A percentile compares a stretch with the other conserved stretches of the same genome.
Evolutionary conservation across 371 early-diverging fungal genomes (phyloP).

Genomic region (Coemansia sp.): DNA sequence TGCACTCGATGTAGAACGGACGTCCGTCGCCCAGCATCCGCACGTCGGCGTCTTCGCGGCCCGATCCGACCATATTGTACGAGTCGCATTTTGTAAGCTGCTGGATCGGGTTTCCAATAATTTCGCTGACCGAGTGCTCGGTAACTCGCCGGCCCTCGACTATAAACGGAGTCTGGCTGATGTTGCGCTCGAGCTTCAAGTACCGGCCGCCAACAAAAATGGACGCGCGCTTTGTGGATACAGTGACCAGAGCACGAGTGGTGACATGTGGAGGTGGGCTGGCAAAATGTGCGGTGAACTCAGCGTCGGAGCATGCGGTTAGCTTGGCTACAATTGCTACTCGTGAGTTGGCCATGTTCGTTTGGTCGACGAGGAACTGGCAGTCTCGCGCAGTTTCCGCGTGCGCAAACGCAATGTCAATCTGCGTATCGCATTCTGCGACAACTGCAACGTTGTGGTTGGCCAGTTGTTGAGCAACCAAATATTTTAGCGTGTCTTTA

Average conservation of each 20-base stretch:
- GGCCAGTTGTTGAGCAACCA: slow-evolving; percentile 9
- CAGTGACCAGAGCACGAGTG: not conserved
- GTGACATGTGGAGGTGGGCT: slow-evolving; percentile 21
- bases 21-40: slow-evolving; percentile 92
- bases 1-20: slow-evolving; percentile 89
- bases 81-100: slow-evolving; percentile 53
- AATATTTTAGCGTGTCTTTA: slow-evolving; percentile 35
- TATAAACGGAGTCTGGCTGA: slow-evolving; percentile 88
- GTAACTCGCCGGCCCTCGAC: slow-evolving; percentile 69
- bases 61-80: slow-evolving; percentile 84
- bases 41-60: slow-evolving; percentile 97
- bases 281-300: slow-evolving; percentile 7
- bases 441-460: not conserved
- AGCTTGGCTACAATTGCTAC: slow-evolving; percentile 14
- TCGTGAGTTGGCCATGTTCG: not conserved
- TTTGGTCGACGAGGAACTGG: slow-evolving; percentile 20
- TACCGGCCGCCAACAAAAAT: slow-evolving; percentile 67
- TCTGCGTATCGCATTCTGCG: slow-evolving; percentile 21
- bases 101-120: slow-evolving; percentile 63
- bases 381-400: slow-evolving; percentile 20
- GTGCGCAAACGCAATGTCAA: slow-evolving; percentile 34
- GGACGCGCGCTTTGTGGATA: slow-evolving; percentile 20
- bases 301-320: slow-evolving; percentile 14
- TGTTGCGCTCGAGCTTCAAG: slow-evolving; percentile 76
- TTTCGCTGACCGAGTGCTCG: slow-evolving; percentile 79